Evolutionary conservation across 345 rosid genomes (phyloP).

Genomic region (Dimocarpus longan): DNA sequence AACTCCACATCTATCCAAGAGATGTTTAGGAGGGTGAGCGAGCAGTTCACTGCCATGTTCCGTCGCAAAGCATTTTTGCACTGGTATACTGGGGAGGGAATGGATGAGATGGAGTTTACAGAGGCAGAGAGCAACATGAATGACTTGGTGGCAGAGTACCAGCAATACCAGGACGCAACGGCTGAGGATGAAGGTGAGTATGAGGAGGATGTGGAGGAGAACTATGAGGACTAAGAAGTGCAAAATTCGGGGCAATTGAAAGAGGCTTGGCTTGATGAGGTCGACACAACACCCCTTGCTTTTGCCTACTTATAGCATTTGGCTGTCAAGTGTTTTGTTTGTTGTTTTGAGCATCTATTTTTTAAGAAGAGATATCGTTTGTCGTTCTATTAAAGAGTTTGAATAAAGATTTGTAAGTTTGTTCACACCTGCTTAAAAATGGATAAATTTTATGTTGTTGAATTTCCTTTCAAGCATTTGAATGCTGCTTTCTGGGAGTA

Average conservation of each 20-base stretch:
- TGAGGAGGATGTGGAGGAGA: constrained; percentile 55
- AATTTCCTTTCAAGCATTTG: neutral
- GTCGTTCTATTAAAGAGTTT: constrained; percentile 13
- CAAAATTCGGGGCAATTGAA: neutral
- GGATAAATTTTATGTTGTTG: neutral
- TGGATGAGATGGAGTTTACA: constrained; percentile 99
- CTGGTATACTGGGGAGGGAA: constrained; percentile 98
- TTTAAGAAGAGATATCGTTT: constrained; percentile 14
- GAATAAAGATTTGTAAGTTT: constrained; percentile 25
- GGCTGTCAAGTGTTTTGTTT: constrained; percentile 14
- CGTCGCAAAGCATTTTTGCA: constrained; percentile 95
- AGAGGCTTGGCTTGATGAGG: constrained; percentile 14
- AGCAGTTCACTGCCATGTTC: constrained; percentile 97
- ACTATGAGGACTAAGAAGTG: constrained; percentile 36
- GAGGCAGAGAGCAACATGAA: constrained; percentile 99
- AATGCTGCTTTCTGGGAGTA: neutral
- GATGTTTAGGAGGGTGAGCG: constrained; percentile 99
- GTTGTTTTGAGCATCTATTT: constrained; percentile 10
- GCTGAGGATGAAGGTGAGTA: constrained; percentile 86
- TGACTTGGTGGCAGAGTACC: constrained; percentile 92
- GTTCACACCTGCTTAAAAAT: neutral
- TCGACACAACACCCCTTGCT: neutral
- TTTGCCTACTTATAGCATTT: neutral
- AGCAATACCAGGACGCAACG: constrained; percentile 95
- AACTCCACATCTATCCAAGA: constrained; percentile 94